phyloP scores from a whole-genome alignment of 2,329 filamentous ascomycete species.

The Pestalotiopsis sp. region DNA sequence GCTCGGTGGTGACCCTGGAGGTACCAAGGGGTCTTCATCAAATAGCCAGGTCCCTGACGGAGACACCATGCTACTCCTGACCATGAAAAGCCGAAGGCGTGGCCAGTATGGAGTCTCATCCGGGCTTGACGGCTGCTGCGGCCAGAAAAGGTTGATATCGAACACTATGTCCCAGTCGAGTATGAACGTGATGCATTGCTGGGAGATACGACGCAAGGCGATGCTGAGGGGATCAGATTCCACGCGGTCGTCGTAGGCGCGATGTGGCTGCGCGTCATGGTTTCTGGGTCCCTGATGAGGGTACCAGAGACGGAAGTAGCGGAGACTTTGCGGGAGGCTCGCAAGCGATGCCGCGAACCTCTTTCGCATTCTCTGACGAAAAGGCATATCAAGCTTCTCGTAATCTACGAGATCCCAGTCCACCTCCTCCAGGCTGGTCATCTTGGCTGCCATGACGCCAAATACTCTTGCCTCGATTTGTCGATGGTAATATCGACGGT shows the following conservation, averaged over 20 bases:
- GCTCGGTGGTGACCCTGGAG: not conserved
- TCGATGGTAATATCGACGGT: not conserved
- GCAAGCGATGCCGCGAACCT: not conserved
- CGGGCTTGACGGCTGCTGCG: not conserved
- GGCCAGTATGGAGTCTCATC: not conserved
- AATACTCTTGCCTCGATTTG: not conserved
- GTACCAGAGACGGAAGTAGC: not conserved
- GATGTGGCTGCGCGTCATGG: not conserved
- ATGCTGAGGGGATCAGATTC: not conserved
- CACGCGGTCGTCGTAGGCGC: not conserved
- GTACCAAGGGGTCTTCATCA: not conserved
- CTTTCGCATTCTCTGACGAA: not conserved
- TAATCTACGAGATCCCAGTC: not conserved
- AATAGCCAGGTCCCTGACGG: not conserved
- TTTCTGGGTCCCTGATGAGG: not conserved
- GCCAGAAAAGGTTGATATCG: not conserved
- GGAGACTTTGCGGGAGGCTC: not conserved
- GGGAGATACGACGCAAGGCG: not conserved
- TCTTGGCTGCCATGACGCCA: not conserved
- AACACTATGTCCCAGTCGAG: not conserved
- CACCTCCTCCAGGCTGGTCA: not conserved
- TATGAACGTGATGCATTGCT: not conserved
- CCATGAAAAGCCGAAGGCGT: not conserved
- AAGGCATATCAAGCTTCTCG: not conserved
- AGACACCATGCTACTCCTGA: not conserved